These are phyloP conservation scores for Morella rubra DNA, from an alignment of 306 rosid genomes.

Conservation along the genomic window DNA sequence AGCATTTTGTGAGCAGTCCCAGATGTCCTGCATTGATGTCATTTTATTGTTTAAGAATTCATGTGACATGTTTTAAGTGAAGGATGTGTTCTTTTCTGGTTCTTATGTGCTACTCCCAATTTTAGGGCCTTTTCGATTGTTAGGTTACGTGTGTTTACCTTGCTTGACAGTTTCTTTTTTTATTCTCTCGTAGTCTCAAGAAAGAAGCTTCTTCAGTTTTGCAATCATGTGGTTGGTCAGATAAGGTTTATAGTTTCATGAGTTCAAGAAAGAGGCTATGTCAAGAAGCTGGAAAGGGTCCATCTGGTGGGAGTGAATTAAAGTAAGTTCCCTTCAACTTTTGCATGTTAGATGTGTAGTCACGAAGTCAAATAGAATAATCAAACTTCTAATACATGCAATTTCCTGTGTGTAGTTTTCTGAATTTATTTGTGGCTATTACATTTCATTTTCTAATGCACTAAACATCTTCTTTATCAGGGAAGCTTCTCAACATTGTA, in stretches of 20 bases:
- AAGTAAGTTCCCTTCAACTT: slow-evolving; percentile 43
- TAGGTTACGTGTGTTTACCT: neutral
- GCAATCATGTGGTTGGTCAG: slow-evolving; percentile 78
- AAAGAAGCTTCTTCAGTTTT: slow-evolving; percentile 64
- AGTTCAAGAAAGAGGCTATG: slow-evolving; percentile 56
- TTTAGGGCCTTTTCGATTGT: neutral
- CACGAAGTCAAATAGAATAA: neutral
- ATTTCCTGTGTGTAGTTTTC: neutral
- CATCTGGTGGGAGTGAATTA: slow-evolving; percentile 40
- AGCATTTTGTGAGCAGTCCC: neutral
- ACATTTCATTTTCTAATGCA: neutral
- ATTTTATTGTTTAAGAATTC: neutral
- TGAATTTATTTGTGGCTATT: neutral
- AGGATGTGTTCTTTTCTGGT: neutral
- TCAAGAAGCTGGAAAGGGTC: slow-evolving; percentile 43
- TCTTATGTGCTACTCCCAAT: neutral
- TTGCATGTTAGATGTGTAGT: neutral
- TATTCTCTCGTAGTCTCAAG: slow-evolving; percentile 47
- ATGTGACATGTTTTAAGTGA: neutral
- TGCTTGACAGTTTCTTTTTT: neutral
- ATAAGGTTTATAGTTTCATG: slow-evolving; percentile 61
- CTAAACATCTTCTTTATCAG: neutral
- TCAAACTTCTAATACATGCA: slow-evolving; percentile 6
- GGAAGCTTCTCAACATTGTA: neutral
- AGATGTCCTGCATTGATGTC: neutral